These are phyloP conservation scores for Emydomyces testavorans DNA, from an alignment of 2,329 filamentous ascomycete genomes.

Conservation along the genomic window DNA sequence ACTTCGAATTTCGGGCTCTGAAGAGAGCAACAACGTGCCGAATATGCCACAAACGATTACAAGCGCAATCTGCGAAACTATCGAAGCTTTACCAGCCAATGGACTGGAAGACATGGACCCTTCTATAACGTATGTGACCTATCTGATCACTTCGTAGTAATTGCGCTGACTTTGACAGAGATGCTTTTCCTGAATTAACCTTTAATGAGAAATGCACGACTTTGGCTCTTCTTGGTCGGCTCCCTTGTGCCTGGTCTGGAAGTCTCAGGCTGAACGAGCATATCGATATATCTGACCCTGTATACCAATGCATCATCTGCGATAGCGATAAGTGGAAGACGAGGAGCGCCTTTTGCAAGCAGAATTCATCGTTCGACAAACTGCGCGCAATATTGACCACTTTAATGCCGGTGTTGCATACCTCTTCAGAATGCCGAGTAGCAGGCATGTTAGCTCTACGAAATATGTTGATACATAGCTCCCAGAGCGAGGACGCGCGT, in stretches of 20 bases:
- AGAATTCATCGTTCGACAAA: slow-evolving; percentile 21
- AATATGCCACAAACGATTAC: slow-evolving; percentile 26
- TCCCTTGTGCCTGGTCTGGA: slow-evolving; percentile 46
- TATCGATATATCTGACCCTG: slow-evolving; percentile 18
- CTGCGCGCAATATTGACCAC: slow-evolving; percentile 36
- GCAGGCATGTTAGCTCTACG: slow-evolving; percentile 61
- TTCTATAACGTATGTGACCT: slow-evolving; percentile 39
- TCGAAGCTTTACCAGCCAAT: slow-evolving; percentile 27
- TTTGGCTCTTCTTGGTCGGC: slow-evolving; percentile 45
- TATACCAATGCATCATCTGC: slow-evolving; percentile 29
- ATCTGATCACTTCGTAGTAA: neutral
- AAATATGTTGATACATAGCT: slow-evolving; percentile 56
- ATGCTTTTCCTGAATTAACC: slow-evolving; percentile 37
- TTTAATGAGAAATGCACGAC: slow-evolving; percentile 43
- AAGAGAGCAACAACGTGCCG: slow-evolving; percentile 26
- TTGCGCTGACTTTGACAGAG: slow-evolving; percentile 21
- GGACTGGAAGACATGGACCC: slow-evolving; percentile 34
- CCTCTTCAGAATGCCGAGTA: slow-evolving; percentile 52
- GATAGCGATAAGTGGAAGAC: slow-evolving; percentile 21
- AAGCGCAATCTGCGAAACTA: slow-evolving; percentile 23
- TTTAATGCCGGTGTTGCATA: slow-evolving; percentile 31
- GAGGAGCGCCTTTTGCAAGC: slow-evolving; percentile 10
- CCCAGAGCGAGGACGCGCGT: slow-evolving; percentile 49
- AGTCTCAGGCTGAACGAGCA: slow-evolving; percentile 30
- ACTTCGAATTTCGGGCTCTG: slow-evolving; percentile 25